Evolutionary conservation across 2,329 filamentous ascomycete genomes (phyloP), one percentile per base, ranked within the genome.

Genomic region (Neofusicoccum cordaticola): DNA sequence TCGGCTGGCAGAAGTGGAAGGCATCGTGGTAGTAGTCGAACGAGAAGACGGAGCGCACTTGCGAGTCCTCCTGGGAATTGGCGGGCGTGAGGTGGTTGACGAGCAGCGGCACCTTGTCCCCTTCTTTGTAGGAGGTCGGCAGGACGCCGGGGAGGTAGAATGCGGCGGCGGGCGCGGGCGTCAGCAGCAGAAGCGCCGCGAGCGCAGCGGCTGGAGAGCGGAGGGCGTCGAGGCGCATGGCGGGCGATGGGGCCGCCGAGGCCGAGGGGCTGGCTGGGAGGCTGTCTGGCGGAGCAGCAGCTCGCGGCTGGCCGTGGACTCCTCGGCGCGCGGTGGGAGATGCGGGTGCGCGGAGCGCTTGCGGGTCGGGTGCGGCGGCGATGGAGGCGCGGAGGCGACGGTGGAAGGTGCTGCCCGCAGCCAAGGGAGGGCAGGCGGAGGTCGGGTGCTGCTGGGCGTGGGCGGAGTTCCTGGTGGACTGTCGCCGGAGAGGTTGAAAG

Each of bases 111-210:
- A 99, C 95, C 31, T 81, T 81, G 71, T 95, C 91, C 74, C 88
- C 90, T 61, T 83, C 81, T 72, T 91, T 88, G 82, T 99, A 99
- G 64, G 94, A 94, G 48, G 92, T 96, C 22, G 95, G 95, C 69
- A 94, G 93, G 71, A 97, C 93, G 70, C 95, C 95, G 42, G 94
- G 95, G 45, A 99, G 90, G 81, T 99, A 99, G 82, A 98, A 99
- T 63, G 92, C 92, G 2, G 87, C 71, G 5, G 73, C 68, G 34
- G 73, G 72, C 11, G 69, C 65, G 17, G 78, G 73, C 13, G 71
- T 74, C 66, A 78, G 67, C 64, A 74, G 70, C 47, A 79, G 67
- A 19, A 78, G 68, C 17, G 84, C 13, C 75, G 78, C 66, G 44
- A 78, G 68, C 19, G 75, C 58, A 9, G 74, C 68, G 63, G 71